phyloP scores from a whole-genome alignment of 176 grass and related monocot genomes.

The Chrysopogon serrulatus region DNA sequence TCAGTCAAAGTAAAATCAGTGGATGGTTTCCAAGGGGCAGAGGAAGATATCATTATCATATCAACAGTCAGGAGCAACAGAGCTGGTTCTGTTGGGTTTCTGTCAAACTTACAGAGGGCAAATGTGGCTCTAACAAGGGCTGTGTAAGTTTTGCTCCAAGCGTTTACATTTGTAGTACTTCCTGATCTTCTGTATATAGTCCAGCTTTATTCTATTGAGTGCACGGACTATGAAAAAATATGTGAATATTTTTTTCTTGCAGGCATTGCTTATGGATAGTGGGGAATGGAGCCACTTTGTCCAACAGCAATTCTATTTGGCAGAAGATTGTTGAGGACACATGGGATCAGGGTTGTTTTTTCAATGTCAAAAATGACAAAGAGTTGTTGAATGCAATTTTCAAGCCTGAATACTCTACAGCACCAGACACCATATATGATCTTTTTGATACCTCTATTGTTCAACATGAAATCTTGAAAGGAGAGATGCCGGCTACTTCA shows the following conservation, averaged over 20 bases:
- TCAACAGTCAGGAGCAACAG: slow-evolving; percentile 51
- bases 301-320: slow-evolving; percentile 36
- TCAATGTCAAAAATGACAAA: slow-evolving; percentile 33
- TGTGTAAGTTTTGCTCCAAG: slow-evolving; percentile 9
- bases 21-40: slow-evolving; percentile 73
- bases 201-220: too few relatives aligned
- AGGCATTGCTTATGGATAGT: slow-evolving; percentile 49
- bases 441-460: too few relatives aligned
- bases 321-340: slow-evolving; percentile 25
- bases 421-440: too few relatives aligned
- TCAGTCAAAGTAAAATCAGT: slow-evolving; percentile 46
- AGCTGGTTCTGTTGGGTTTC: slow-evolving; percentile 49
- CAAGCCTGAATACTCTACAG: too few relatives aligned
- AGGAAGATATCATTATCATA: slow-evolving; percentile 65
- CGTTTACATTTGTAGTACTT: not conserved
- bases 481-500: too few relatives aligned
- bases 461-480: too few relatives aligned
- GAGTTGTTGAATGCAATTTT: too few relatives aligned
- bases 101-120: slow-evolving; percentile 38
- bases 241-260: not conserved
- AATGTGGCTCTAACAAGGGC: slow-evolving; percentile 62
- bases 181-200: not conserved
- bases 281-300: slow-evolving; percentile 33
- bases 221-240: not conserved
- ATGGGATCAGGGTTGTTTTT: slow-evolving; percentile 12